A percentile compares a stretch with the other conserved stretches of the same genome.
Conservation (phyloP, 805 yeast species). For the Clavispora carvajalis region DNA sequence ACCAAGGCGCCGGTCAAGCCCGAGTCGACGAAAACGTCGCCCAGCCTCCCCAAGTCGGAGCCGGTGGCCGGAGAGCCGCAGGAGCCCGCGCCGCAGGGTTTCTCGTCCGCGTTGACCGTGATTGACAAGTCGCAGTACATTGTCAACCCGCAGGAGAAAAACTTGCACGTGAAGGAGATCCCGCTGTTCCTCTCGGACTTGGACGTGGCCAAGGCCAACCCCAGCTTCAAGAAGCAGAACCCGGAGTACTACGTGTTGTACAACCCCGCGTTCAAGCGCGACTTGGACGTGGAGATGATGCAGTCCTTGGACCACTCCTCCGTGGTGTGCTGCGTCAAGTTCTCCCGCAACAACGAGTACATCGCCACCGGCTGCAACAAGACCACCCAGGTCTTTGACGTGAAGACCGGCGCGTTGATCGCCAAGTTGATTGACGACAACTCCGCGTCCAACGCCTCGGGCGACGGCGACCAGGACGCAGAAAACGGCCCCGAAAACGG, state of each 20-base stretch:
- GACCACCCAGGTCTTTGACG: constrained; percentile 90
- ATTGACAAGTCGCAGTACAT: constrained; percentile 38
- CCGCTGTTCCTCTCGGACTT: constrained; percentile 79
- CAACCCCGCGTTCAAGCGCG: constrained; percentile 69
- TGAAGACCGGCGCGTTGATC: constrained; percentile 82
- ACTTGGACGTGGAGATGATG: constrained; percentile 79
- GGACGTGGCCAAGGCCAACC: constrained; percentile 71
- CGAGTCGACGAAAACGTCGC: constrained; percentile 10
- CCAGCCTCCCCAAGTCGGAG: constrained; percentile 10
- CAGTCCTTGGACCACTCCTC: constrained; percentile 89
- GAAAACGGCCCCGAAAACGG: constrained; percentile 36
- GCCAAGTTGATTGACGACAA: constrained; percentile 82
- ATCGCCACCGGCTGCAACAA: constrained; percentile 97
- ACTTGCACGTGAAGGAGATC: constrained; percentile 63
- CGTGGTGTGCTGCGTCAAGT: constrained; percentile 94
- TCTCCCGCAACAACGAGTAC: constrained; percentile 84
- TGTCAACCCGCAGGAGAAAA: constrained; percentile 39
- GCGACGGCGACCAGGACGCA: constrained; percentile 11
- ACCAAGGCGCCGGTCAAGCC: constrained; percentile 6
- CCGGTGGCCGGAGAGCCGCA: constrained; percentile 7
- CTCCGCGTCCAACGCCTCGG: constrained; percentile 19
- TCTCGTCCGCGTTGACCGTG: constrained; percentile 29
- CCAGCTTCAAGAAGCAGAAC: constrained; percentile 74
- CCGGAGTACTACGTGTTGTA: constrained; percentile 83
- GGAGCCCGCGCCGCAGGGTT: constrained; percentile 22